These are phyloP conservation scores for Coemansia sp. DNA, from an alignment of 192 early-diverging fungal species.

Conservation along the genomic window DNA sequence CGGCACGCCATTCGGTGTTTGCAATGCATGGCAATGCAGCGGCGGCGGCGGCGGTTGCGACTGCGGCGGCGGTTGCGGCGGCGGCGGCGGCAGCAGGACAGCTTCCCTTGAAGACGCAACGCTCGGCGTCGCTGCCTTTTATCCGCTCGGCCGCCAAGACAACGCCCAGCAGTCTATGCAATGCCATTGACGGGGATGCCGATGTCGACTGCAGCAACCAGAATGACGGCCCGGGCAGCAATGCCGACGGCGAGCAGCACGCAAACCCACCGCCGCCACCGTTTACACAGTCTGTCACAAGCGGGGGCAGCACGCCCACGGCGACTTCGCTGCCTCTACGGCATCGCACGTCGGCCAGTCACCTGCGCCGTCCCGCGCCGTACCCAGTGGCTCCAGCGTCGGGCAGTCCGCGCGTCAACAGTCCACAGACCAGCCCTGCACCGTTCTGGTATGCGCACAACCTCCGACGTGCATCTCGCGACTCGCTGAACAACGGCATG, in stretches of 20 bases:
- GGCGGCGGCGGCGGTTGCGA: not conserved
- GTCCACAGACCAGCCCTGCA: conserved; percentile 41
- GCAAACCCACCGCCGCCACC: not conserved
- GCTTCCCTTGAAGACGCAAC: conserved; percentile 42
- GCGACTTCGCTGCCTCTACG: conserved; percentile 30
- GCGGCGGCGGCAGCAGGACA: conserved; percentile 8
- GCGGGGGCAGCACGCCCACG: conserved; percentile 18
- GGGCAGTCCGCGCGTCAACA: conserved; percentile 30
- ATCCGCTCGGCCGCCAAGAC: conserved; percentile 17
- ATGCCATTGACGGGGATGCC: too few relatives aligned
- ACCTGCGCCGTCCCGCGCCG: conserved; percentile 43
- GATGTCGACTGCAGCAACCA: too few relatives aligned
- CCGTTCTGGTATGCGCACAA: conserved; percentile 33
- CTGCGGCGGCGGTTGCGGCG: conserved; percentile 13
- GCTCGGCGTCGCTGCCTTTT: conserved; percentile 48
- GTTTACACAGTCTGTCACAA: not conserved
- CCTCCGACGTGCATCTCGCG: conserved; percentile 37
- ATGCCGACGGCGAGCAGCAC: conserved; percentile 13
- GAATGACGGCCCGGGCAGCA: conserved; percentile 34
- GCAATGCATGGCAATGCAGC: conserved; percentile 13
- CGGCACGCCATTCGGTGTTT: conserved; percentile 28
- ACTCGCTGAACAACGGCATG: conserved; percentile 12
- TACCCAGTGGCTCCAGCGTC: conserved; percentile 34
- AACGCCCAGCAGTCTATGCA: not conserved
- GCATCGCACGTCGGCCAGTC: conserved; percentile 38